Evolutionary conservation across 768 basidiomycete species (phyloP), one percentile per base, ranked within the genome.

Genomic region (Suillus bovinus): DNA sequence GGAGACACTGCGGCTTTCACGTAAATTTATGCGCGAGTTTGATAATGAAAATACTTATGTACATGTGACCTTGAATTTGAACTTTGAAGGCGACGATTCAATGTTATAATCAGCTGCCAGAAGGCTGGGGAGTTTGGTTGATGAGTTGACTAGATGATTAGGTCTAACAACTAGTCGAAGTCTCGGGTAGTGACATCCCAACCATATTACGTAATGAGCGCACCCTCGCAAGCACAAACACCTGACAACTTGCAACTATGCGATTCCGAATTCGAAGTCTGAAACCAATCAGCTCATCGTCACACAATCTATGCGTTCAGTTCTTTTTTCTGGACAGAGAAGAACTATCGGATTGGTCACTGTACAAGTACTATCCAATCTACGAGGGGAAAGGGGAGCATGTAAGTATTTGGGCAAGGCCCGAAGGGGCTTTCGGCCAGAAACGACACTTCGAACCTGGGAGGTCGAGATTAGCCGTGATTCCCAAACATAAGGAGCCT

Each of bases 371-470:
- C 31, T 31, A 31, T n/a, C n/a, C n/a, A n/a, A n/a, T n/a, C n/a
- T n/a, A n/a, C n/a, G n/a, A n/a, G n/a, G n/a, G n/a, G n/a, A n/a
- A n/a, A n/a, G n/a, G n/a, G 31, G 4, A 5, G 44, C 44, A 46
- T 46, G 44, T 46, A 22, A 7, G 68, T 60, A 62, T 69, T 63
- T 60, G 59, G 59, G 59, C 33, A 49, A 60, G 39, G 39, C n/a
- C 42, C 29, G 27, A 5, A 59, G 58, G 58, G 58, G 29, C 4
- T 59, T 46, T 29, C 29, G 58, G 58, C 58, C 58, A 24, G 29
- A 42, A 42, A n/a, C 24, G 29, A 0, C 17, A 8, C 24, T n/a
- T n/a, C 14, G 29, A 60, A 49, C 47, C 46, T 50, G 5, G 16
- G 31, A 24, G 59, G 44, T n/a, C 11, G 2, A 49, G 33, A 27